Conservation (phyloP, 176 grass and related monocot genomes). For the Hordeum marinum region DNA sequence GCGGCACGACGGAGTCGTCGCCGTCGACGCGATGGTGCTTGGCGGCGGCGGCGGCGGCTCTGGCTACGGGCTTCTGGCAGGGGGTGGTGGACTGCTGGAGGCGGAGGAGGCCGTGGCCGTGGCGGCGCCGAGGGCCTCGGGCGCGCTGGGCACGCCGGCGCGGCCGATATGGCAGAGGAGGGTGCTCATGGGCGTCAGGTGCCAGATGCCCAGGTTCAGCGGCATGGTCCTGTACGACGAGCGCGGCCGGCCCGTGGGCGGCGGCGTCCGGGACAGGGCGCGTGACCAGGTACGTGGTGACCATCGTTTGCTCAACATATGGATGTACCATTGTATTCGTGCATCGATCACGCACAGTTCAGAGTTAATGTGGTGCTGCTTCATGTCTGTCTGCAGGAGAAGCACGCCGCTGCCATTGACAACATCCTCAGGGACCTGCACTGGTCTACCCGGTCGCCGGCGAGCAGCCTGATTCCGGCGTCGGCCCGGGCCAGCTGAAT, state of each 20-base stretch:
- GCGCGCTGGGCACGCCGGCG: slow-evolving; percentile 16
- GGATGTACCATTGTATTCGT: neutral
- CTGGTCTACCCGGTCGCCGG: neutral
- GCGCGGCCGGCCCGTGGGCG: slow-evolving; percentile 32
- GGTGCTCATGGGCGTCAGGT: slow-evolving; percentile 46
- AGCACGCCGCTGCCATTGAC: slow-evolving; percentile 30
- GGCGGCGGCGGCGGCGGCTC: neutral
- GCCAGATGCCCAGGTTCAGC: slow-evolving; percentile 42
- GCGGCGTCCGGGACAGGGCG: slow-evolving; percentile 25
- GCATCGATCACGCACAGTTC: neutral
- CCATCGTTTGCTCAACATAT: neutral
- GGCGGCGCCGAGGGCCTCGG: neutral
- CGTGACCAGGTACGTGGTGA: slow-evolving; percentile 35
- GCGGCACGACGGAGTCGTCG: neutral
- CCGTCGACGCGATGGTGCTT: neutral
- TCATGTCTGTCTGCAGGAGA: slow-evolving; percentile 19
- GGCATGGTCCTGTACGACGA: slow-evolving; percentile 49
- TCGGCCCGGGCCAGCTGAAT: neutral
- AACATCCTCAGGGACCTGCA: slow-evolving; percentile 33
- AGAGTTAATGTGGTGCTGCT: neutral
- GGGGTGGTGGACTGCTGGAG: neutral
- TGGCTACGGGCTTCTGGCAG: neutral
- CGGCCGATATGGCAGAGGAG: slow-evolving; percentile 43
- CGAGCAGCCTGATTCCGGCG: neutral
- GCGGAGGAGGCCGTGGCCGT: neutral